A percentile compares a stretch with the other conserved stretches of the same genome.
These are phyloP conservation scores for Clarireedia paspali DNA, from an alignment of 2,329 filamentous ascomycete genomes.

Conservation along the genomic window DNA sequence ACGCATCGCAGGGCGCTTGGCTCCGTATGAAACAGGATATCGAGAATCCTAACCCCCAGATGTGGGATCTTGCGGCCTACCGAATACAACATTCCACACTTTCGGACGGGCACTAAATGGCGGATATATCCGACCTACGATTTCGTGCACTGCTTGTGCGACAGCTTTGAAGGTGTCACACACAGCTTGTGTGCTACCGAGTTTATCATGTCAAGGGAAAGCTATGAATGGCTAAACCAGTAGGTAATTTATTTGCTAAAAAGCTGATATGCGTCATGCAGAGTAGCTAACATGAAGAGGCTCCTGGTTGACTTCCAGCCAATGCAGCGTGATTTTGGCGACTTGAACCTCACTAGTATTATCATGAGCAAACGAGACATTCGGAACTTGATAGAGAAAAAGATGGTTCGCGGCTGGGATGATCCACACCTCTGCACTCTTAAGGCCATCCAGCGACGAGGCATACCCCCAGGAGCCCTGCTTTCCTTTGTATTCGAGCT, in stretches of 20 bases:
- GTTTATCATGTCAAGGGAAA: too few relatives aligned
- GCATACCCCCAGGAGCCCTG: conserved; percentile 81
- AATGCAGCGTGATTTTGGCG: conserved; percentile 84
- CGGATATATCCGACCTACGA: conserved; percentile 94
- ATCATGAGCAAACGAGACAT: conserved; percentile 84
- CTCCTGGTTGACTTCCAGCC: conserved; percentile 76
- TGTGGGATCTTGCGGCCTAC: conserved; percentile 95
- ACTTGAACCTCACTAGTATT: conserved; percentile 74
- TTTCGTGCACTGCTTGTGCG: conserved; percentile 83
- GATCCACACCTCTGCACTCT: conserved; percentile 86
- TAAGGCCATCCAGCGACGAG: conserved; percentile 76
- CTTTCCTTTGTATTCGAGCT: conserved; percentile 86
- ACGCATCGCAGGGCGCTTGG: conserved; percentile 74
- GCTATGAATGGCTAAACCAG: conserved; percentile 61
- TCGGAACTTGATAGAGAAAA: conserved; percentile 66
- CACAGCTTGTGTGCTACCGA: conserved; percentile 59
- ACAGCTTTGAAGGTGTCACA: conserved; percentile 86
- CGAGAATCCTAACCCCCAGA: conserved; percentile 77
- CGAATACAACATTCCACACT: conserved; percentile 71
- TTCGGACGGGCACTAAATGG: conserved; percentile 77
- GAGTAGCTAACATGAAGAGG: conserved; percentile 81
- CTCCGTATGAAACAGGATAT: conserved; percentile 92
- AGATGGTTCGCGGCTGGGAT: conserved; percentile 81
- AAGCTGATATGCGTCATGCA: conserved; percentile 47
- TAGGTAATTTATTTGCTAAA: conserved; percentile 30